Conservation (phyloP, 2,329 filamentous ascomycete species). For the Remersonia thermophila region DNA sequence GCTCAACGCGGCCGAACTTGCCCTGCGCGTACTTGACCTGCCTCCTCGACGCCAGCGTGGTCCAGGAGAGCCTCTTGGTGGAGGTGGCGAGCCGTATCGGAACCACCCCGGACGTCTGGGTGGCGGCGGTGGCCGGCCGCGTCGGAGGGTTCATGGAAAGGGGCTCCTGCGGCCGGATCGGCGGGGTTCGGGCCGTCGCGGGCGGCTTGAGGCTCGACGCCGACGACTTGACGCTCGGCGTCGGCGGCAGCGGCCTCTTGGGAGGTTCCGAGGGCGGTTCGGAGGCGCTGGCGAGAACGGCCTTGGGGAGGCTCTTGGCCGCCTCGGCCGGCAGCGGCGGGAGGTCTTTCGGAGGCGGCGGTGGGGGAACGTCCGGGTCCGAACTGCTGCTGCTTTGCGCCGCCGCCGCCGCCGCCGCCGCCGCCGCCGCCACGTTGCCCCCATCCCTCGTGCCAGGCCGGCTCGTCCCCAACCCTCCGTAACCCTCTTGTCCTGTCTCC, state of each 20-base stretch:
- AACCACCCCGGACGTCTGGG: slow-evolving; percentile 7
- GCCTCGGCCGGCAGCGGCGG: slow-evolving; percentile 8
- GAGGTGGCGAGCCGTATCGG: slow-evolving; percentile 22
- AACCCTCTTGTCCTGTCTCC: slow-evolving; percentile 11
- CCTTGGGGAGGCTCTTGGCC: slow-evolving; percentile 1
- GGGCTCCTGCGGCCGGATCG: slow-evolving; percentile 11
- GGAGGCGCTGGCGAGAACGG: slow-evolving; percentile 3
- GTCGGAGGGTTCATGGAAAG: slow-evolving; percentile 17
- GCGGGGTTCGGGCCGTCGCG: slow-evolving; percentile 9
- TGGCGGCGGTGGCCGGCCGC: slow-evolving; percentile 15
- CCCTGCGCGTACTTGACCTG: slow-evolving; percentile 37
- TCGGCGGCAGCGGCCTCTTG: slow-evolving; percentile 15
- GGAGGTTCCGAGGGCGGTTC: slow-evolving; percentile 11
- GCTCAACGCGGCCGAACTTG: slow-evolving; percentile 30
- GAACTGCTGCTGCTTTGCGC: too few species aligned
- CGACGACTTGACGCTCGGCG: slow-evolving; percentile 3
- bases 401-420: too few species aligned
- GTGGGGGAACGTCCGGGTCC: slow-evolving; percentile 13
- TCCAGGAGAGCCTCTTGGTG: slow-evolving; percentile 25
- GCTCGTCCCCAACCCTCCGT: background rate
- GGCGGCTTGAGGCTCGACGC: slow-evolving; percentile 7
- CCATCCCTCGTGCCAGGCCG: too few species aligned
- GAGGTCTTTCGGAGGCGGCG: slow-evolving; percentile 15
- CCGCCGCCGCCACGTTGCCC: too few species aligned
- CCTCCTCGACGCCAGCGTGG: slow-evolving; percentile 23